Conservation (phyloP, 768 basidiomycete species). For the Rhizopogon vulgaris region DNA sequence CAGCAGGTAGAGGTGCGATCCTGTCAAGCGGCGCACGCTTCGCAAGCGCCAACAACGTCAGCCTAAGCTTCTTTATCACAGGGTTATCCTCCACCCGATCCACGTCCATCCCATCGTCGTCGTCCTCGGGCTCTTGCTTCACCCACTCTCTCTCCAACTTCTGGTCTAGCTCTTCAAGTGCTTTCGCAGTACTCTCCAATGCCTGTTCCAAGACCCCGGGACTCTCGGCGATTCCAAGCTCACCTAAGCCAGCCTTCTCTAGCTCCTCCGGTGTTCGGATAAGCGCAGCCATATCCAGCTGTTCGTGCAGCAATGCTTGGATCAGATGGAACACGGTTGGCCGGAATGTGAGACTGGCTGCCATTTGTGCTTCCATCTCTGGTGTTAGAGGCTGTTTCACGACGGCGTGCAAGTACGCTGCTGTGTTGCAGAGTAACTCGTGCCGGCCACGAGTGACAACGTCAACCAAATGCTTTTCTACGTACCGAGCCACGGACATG, state of each 20-base stretch:
- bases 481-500: conserved; percentile 32
- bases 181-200: conserved; percentile 49
- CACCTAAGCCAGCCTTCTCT: conserved; percentile 12
- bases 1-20: conserved; percentile 56
- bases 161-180: conserved; percentile 41
- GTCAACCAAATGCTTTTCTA: conserved; percentile 34
- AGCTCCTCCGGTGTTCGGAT: conserved; percentile 37
- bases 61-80: conserved; percentile 48
- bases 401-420: neutral
- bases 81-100: conserved; percentile 39
- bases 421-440: neutral
- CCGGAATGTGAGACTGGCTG: neutral
- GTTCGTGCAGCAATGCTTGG: conserved; percentile 10
- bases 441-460: conserved; percentile 37
- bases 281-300: conserved; percentile 38
- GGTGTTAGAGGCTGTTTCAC: neutral
- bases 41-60: conserved; percentile 72
- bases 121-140: neutral
- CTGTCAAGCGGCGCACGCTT: conserved; percentile 73
- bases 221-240: conserved; percentile 27
- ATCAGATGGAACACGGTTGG: neutral
- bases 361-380: neutral
- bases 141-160: conserved; percentile 15
- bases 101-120: conserved; percentile 10
- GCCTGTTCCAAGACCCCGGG: conserved; percentile 49